Conservation (phyloP, 495 filamentous ascomycete species). For the Cairneyella variabilis region DNA sequence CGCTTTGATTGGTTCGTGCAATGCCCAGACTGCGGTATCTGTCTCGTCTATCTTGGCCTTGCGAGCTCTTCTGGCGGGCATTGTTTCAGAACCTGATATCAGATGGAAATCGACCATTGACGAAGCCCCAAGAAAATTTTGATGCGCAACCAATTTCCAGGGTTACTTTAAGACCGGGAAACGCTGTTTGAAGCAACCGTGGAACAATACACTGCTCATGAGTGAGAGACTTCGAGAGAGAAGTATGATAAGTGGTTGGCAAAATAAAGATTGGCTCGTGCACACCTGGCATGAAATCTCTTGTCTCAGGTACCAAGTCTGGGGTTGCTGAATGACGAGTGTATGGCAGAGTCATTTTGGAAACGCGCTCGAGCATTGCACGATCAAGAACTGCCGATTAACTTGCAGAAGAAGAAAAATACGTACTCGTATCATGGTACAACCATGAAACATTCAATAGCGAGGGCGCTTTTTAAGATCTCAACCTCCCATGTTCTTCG, state of each 20-base stretch:
- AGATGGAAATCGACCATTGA: background rate
- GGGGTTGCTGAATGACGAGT: background rate
- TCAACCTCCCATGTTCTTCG: background rate
- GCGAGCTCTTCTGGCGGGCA: background rate
- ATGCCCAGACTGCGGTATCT: no score
- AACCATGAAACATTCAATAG: no score
- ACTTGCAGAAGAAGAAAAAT: no score
- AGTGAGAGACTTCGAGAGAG: background rate
- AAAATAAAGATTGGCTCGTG: no score
- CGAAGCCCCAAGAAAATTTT: background rate
- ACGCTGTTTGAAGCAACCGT: background rate
- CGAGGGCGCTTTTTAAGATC: no score
- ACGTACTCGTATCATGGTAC: no score
- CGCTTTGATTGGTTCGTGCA: no score
- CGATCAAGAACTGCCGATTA: no score
- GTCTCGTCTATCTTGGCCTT: no score
- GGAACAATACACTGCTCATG: background rate
- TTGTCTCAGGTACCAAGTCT: no score
- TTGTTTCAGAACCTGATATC: background rate
- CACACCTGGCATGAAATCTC: no score
- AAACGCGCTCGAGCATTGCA: background rate
- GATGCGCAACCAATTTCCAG: background rate
- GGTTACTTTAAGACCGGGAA: background rate
- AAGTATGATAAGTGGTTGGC: background rate
- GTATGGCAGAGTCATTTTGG: background rate